Percentiles rank a stretch among this genome's conserved stretches.
These are phyloP conservation scores for Apiospora hydei DNA, from an alignment of 2,329 filamentous ascomycete species.

Conservation along the genomic window DNA sequence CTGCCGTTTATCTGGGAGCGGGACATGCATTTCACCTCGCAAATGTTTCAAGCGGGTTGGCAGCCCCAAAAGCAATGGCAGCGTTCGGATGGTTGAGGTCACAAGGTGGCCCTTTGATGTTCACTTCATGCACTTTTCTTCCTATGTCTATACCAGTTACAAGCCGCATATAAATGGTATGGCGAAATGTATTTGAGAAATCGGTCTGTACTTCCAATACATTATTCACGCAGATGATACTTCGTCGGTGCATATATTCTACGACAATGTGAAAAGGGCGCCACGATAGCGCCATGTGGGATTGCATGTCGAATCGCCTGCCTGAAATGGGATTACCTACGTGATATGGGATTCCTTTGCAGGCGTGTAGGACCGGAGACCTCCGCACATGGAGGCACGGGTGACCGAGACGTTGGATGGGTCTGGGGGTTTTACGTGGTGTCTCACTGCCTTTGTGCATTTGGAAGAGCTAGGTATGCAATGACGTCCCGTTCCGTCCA, in stretches of 20 bases:
- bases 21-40: conserved; percentile 53
- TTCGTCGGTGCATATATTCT: no score
- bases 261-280: not conserved
- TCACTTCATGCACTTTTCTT: not conserved
- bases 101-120: no score
- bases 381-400: not conserved
- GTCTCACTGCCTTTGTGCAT: not conserved
- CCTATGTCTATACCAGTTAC: not conserved
- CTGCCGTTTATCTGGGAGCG: conserved; percentile 45
- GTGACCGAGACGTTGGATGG: not conserved
- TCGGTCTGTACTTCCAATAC: no score
- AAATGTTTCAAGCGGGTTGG: conserved; percentile 55
- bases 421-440: not conserved
- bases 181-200: not conserved
- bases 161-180: not conserved
- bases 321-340: not conserved
- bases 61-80: conserved; percentile 34
- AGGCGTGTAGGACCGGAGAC: not conserved
- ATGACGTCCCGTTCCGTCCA: not conserved
- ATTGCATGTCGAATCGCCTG: not conserved
- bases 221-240: no score
- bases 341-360: not conserved
- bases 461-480: not conserved
- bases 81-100: not conserved
- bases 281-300: not conserved